Base-by-base conservation (phyloP, 148 eudicot species). In the Persicaria tinctoria region DNA sequence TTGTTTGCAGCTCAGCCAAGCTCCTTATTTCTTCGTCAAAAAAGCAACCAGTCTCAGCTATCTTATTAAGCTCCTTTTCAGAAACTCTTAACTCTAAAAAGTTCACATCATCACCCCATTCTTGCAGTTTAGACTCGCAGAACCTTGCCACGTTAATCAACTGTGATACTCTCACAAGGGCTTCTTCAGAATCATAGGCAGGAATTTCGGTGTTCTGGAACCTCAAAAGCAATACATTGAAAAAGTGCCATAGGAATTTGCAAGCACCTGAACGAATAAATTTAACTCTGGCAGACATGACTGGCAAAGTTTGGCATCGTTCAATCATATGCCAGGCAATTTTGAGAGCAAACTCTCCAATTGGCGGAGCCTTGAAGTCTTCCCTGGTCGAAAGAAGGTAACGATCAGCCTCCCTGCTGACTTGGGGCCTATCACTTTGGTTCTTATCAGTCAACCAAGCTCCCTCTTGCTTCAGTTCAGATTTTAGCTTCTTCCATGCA, bases 41-140 rank as follows among this genome's bases (percentile, higher is more conserved):
- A 77, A 83, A 85, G 73, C 51, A 49, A 79, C 63, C 13, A 13
- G 8, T 76, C 46, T 75, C 76, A 72, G 41, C 44, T 2, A 38
- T 8, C 13, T 73, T 74, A 6, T 16, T 41, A 46, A 32, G 41
- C 41, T 72, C 85, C 49, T 27, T 82, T 77, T 82, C 89, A 51
- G 76, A 82, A 73, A 80, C 75, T 49, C 57, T 76, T 79, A 87
- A 78, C 85, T 85, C 90, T 77, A 87, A 66, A 47, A 87, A 68
- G 75, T 79, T 79, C 20, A 85, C 79, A 66, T 86, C 78, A 38
- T 87, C 86, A 27, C 87, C 81, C 87, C 87, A 87, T 68, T 83
- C 83, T 75, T 63, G 86, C 54, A 85, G 66, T 51, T 79, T 84
- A 51, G 72, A 85, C 75, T 87, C 86, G 27, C 85, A 85, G 56